Conservation (phyloP, 257 asterid genomes). For the Salvia hispanica region DNA sequence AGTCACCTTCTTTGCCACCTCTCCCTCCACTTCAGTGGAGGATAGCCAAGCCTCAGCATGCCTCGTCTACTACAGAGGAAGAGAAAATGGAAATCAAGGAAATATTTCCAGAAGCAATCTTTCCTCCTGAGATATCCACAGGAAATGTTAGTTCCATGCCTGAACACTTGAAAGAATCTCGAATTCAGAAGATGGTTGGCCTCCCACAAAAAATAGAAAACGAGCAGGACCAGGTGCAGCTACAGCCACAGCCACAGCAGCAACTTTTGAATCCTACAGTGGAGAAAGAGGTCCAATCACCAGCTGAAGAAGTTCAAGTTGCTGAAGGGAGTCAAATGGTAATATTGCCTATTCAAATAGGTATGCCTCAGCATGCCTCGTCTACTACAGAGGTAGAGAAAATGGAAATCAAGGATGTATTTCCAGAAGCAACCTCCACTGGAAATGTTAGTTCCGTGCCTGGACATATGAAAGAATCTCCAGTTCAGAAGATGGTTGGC, state of each 20-base stretch:
- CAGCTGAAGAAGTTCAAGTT: slow-evolving; percentile 22
- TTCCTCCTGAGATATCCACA: slow-evolving; percentile 9
- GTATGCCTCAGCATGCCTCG: slow-evolving; percentile 54
- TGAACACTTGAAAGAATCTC: slow-evolving; percentile 37
- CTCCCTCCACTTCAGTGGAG: slow-evolving; percentile 97
- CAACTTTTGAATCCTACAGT: neutral
- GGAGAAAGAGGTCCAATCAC: slow-evolving; percentile 16
- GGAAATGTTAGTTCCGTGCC: slow-evolving; percentile 26
- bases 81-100: slow-evolving; percentile 32
- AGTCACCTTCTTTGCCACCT: slow-evolving; percentile 85
- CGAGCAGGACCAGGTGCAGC: slow-evolving; percentile 25
- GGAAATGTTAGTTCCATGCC: slow-evolving; percentile 26
- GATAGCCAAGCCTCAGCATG: slow-evolving; percentile 61
- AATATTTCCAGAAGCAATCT: slow-evolving; percentile 21
- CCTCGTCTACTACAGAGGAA: slow-evolving; percentile 41
- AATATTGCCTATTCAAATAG: slow-evolving; percentile 33
- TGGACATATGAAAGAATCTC: slow-evolving; percentile 36
- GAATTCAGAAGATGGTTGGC: slow-evolving; percentile 28
- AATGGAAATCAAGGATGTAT: slow-evolving; percentile 26
- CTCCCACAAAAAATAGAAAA: slow-evolving; percentile 36
- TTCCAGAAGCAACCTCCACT: slow-evolving; percentile 19
- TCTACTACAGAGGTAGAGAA: slow-evolving; percentile 40
- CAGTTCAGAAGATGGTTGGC: slow-evolving; percentile 28
- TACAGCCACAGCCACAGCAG: slow-evolving; percentile 17
- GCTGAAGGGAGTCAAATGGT: slow-evolving; percentile 8